Conservation (phyloP, 1,139 yeast species). For the Magnusiomyces tetraspermus region DNA sequence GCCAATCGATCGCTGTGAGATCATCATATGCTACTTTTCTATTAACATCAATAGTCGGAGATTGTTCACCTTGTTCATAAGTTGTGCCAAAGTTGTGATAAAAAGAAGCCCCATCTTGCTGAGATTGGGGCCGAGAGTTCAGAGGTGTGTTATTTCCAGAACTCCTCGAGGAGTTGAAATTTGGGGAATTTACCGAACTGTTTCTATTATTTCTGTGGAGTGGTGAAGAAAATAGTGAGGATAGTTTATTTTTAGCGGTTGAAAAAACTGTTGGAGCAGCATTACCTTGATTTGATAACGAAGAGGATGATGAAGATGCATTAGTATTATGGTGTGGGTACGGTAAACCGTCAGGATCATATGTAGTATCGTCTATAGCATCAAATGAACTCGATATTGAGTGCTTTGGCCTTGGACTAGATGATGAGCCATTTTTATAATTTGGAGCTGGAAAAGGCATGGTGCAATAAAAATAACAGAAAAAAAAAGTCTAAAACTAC, state of each 20-base stretch:
- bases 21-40: constrained; percentile 26
- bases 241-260: not conserved
- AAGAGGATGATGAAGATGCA: not conserved
- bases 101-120: not conserved
- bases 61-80: not conserved
- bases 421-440: not conserved
- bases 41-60: constrained; percentile 4
- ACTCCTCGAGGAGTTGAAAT: too few species aligned
- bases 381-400: not conserved
- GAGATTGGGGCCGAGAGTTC: not conserved
- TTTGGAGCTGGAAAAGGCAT: not conserved
- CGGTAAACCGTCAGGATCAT: not conserved
- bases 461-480: too few species aligned
- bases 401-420: not conserved
- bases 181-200: too few species aligned
- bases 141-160: not conserved
- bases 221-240: not conserved
- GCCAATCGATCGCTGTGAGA: constrained; percentile 37
- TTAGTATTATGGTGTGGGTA: too few species aligned
- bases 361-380: not conserved
- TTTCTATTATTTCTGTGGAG: too few species aligned
- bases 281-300: not conserved
- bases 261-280: not conserved
- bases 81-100: not conserved
- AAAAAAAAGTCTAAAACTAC: too few species aligned